Percentiles rank a stretch among this genome's conserved stretches.
phyloP scores from a whole-genome alignment of 768 basidiomycete species.

The Tulasnella sp. region DNA sequence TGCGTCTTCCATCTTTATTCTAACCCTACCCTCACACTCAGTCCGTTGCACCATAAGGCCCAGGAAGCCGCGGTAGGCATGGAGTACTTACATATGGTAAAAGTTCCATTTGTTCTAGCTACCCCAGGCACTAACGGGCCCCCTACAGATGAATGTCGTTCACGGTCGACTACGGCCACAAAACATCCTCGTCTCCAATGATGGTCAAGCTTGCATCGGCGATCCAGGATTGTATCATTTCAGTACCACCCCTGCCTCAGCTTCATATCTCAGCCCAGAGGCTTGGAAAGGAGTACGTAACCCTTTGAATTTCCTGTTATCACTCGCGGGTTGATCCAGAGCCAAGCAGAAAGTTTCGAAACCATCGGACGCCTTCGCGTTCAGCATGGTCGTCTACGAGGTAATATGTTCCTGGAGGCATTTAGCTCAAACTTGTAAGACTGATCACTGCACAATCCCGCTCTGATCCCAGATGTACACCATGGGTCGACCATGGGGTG shows the following conservation, averaged over 20 bases:
- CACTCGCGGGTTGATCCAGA: not conserved
- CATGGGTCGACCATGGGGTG: slow-evolving; percentile 3
- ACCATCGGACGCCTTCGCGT: slow-evolving; percentile 12
- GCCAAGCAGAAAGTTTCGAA: slow-evolving; percentile 2
- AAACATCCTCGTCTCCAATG: slow-evolving; percentile 10
- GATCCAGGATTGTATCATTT: slow-evolving; percentile 13
- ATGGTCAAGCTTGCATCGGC: slow-evolving; percentile 9
- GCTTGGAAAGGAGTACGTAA: slow-evolving; percentile 17
- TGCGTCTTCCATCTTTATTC: not conserved
- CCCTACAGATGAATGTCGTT: slow-evolving; percentile 2
- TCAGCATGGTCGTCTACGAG: slow-evolving; percentile 11
- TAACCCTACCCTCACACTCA: not conserved
- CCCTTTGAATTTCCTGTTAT: not conserved
- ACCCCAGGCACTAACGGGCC: not conserved
- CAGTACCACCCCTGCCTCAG: not conserved
- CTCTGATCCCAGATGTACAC: not conserved
- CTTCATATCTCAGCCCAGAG: slow-evolving; percentile 16
- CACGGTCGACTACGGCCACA: slow-evolving; percentile 13
- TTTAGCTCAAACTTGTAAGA: too few relatives aligned
- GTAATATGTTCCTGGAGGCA: too few relatives aligned
- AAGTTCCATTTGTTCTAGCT: not conserved
- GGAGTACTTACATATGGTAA: slow-evolving; percentile 10
- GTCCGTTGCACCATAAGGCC: not conserved
- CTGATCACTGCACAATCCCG: too few relatives aligned
- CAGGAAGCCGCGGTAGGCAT: slow-evolving; percentile 9